phyloP scores from a whole-genome alignment of 164 flowering plant species.

The Stephania cephalantha region DNA sequence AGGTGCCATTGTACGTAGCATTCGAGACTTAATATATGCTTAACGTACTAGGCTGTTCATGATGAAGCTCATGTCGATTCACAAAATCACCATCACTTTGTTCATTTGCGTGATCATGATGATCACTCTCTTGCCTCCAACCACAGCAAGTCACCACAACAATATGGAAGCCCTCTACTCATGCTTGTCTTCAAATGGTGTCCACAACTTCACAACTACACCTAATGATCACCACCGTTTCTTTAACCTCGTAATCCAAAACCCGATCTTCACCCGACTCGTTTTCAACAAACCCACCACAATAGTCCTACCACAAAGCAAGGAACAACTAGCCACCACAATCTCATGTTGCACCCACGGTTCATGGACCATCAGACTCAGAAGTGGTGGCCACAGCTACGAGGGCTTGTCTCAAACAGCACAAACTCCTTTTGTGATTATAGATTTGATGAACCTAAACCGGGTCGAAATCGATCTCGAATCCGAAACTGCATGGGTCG shows the following conservation, averaged over 20 bases:
- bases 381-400: slow-evolving; percentile 16
- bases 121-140: too few species aligned
- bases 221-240: background rate
- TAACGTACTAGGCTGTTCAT: too few species aligned
- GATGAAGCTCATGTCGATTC: too few species aligned
- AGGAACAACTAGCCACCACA: background rate
- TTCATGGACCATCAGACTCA: background rate
- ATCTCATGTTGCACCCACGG: slow-evolving; percentile 3
- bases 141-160: background rate
- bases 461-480: slow-evolving; percentile 3
- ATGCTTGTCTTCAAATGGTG: background rate
- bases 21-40: too few species aligned
- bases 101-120: too few species aligned
- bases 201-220: background rate
- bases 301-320: slow-evolving; percentile 3
- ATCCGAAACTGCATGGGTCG: background rate
- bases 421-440: slow-evolving; percentile 10
- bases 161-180: background rate
- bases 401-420: slow-evolving; percentile 11
- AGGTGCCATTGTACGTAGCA: too few species aligned
- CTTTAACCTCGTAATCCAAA: slow-evolving; percentile 8
- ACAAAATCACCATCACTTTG: too few species aligned
- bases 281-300: background rate
- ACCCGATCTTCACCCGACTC: slow-evolving; percentile 6
- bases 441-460: slow-evolving; percentile 15